Base-by-base conservation (phyloP, 768 basidiomycete genomes). In the Leccinum longicurvipes region DNA sequence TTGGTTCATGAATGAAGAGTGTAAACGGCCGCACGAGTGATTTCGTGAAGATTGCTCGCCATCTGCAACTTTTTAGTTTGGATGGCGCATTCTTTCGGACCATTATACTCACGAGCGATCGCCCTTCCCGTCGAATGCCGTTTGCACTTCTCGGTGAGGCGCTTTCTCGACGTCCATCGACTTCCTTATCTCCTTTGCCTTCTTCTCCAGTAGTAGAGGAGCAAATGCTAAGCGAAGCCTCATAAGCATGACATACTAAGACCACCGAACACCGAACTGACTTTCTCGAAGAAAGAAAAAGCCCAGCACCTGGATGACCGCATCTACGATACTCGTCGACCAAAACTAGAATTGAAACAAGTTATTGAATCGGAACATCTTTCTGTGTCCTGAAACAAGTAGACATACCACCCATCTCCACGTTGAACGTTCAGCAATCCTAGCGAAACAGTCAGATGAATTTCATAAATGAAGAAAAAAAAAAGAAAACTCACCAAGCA, bases 331-430 rank as follows among this genome's bases (percentile, higher is more conserved):
- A 29, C 75, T 81, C 4, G 84, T 84, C 0, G 85, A 79, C 82
- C 86, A 87, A 66, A 89, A 90, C 78, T 83, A 60, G 39, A 46
- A 14, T 32, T 3, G 11, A 17, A 44, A 27, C 3, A 42, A 3
- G 3, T 46, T 23, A 51, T 51, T 6, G 3, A 15, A 25, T 11
- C 7, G 34, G 19, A 12, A 15, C n/a, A 41, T 41, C 10, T 6
- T n/a, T n/a, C n/a, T 17, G 44, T 0, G 11, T 6, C 3, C 17
- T 0, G 2, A 36, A 34, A 41, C 4, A 21, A 44, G 3, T 12
- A 34, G 5, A 75, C 81, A 41, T 67, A 81, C 82, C 28, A 87
- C 85, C 86, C 86, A 89, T 67, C 84, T 74, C 87, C 87, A 89
- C 0, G 83, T 84, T 0, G 84, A 79, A 34, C 71, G 73, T 41